Base-by-base conservation (phyloP, 169 alveolate species). In the Plasmodium reichenowi region DNA sequence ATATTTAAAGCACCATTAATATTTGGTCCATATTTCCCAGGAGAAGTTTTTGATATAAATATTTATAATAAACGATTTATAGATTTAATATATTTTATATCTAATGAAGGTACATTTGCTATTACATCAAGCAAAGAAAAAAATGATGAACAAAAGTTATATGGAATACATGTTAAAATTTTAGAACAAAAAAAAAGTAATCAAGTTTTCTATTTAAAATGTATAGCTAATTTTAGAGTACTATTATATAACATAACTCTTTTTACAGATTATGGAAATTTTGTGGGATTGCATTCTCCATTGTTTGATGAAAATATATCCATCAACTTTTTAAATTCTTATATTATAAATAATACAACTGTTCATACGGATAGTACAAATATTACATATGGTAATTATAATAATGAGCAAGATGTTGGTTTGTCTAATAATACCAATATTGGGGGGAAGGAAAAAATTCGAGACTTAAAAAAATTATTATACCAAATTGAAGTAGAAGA, bases 11-110 rank as follows among this genome's bases (percentile, higher is more conserved):
- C 54, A 0, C 89, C 89, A 26, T 38, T 64, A 24, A 20, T 58
- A 32, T 76, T 43, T 76, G 89, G 89, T 1, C 89, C 89, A 1
- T 76, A 76, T 15, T 76, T 76, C 47, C 89, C 89, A 45, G 89
- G 89, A 26, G 89, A 76, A 43, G 70, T 64, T 2, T 76, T 76
- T 56, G 60, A 64, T n/a, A 13, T 76, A 20, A 76, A 45, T 50
- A 76, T 76, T 24, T 76, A 76, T 24, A 76, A 47, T 64, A 58
- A 63, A 50, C 63, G 66, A 15, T 76, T 76, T 76, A 62, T 76
- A 15, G 63, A 76, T 43, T 75, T 76, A 8, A 64, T 78, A n/a
- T 68, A 78, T n/a, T 59, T 78, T 5, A 54, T 78, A 78, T 78
- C 89, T 3, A 64, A n/a, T 15, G 89, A 78, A 66, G 71, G 89